These are phyloP conservation scores for Acanthochlamys bracteata DNA, from an alignment of 106 monocot species.

Conservation along the genomic window DNA sequence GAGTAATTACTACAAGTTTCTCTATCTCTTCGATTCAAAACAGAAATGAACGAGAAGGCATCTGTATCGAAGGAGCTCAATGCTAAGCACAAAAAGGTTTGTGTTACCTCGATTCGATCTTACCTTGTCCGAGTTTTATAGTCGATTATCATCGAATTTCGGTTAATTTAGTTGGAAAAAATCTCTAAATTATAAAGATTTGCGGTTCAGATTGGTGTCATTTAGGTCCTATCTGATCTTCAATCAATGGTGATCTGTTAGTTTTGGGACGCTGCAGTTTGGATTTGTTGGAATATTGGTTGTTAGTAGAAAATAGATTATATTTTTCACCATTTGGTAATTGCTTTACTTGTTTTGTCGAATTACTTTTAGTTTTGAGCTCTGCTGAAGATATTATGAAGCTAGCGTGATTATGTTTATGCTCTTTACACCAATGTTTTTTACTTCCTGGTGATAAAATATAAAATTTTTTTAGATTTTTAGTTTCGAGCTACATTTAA, in stretches of 20 bases:
- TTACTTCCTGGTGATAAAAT: too few species aligned
- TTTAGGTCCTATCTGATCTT: too few species aligned
- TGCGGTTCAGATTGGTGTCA: neutral
- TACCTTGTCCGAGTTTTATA: too few species aligned
- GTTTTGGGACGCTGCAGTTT: neutral
- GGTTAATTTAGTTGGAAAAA: neutral
- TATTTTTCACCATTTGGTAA: too few species aligned
- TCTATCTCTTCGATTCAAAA: neutral
- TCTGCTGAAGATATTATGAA: too few species aligned
- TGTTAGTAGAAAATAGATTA: neutral
- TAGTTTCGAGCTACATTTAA: too few species aligned
- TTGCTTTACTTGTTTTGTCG: too few species aligned
- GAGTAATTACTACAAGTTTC: neutral
- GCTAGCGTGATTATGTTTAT: too few species aligned
- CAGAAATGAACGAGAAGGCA: slow-evolving; percentile 81
- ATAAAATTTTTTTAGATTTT: too few species aligned
- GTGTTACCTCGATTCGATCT: neutral
- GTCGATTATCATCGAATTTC: neutral
- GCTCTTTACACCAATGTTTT: too few species aligned
- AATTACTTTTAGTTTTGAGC: too few species aligned
- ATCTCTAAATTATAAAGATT: neutral
- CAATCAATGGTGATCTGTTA: neutral
- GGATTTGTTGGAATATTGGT: neutral
- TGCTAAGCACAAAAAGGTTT: slow-evolving; percentile 82
- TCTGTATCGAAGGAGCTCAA: slow-evolving; percentile 89